Evolutionary conservation across 1,284 basidiomycete genomes (phyloP).

Genomic region (Ganoderma sinense): DNA sequence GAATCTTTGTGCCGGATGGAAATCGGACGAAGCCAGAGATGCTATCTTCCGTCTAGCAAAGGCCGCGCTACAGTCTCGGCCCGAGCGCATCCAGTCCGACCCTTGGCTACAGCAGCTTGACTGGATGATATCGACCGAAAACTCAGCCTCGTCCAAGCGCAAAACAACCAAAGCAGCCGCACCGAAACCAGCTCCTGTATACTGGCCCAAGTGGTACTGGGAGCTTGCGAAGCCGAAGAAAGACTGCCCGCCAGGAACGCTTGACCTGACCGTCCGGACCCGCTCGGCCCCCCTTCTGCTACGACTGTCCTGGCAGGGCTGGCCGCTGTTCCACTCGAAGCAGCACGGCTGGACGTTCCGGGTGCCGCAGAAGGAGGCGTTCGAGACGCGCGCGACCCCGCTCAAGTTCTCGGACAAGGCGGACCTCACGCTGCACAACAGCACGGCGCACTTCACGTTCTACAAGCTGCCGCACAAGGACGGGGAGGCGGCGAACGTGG

Average conservation of each 20-base stretch:
- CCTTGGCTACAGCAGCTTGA: slow-evolving; percentile 75
- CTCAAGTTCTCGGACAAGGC: slow-evolving; percentile 68
- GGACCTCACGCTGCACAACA: slow-evolving; percentile 63
- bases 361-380: slow-evolving; percentile 54
- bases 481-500: slow-evolving; percentile 94
- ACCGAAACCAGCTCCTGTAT: slow-evolving; percentile 53
- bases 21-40: slow-evolving; percentile 39
- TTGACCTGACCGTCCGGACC: slow-evolving; percentile 90
- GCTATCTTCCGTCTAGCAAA: slow-evolving; percentile 50
- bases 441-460: slow-evolving; percentile 62
- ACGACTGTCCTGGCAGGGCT: slow-evolving; percentile 87
- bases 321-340: slow-evolving; percentile 87
- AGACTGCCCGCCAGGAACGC: slow-evolving; percentile 64
- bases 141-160: slow-evolving; percentile 8
- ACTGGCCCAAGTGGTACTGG: slow-evolving; percentile 97
- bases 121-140: slow-evolving; percentile 52
- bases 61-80: slow-evolving; percentile 31
- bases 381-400: slow-evolving; percentile 49
- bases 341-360: slow-evolving; percentile 95
- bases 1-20: slow-evolving; percentile 50
- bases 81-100: slow-evolving; percentile 43
- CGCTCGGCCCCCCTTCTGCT: slow-evolving; percentile 88
- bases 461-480: slow-evolving; percentile 97
- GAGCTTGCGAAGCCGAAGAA: slow-evolving; percentile 82
- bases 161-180: slow-evolving; percentile 31